These are phyloP conservation scores for Sphaerulina musiva DNA, from an alignment of 2,329 filamentous ascomycete genomes.

Conservation along the genomic window DNA sequence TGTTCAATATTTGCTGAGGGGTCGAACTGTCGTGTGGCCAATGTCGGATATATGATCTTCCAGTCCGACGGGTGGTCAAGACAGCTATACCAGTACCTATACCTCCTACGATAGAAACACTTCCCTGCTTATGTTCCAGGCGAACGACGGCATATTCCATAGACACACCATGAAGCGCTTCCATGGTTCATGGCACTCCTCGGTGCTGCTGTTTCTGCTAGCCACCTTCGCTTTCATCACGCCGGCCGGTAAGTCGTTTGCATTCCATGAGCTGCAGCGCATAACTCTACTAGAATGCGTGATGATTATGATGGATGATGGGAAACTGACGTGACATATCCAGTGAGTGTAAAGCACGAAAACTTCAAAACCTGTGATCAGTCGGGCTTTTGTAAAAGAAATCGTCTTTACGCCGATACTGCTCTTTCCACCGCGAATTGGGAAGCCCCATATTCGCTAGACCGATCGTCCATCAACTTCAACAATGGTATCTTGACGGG, in stretches of 20 bases:
- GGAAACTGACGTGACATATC: background rate
- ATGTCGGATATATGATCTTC: too few species aligned
- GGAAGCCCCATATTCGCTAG: slow-evolving; percentile 73
- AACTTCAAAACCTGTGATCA: slow-evolving; percentile 97
- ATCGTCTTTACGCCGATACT: slow-evolving; percentile 79
- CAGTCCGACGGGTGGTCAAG: too few species aligned
- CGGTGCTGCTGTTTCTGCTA: slow-evolving; percentile 52
- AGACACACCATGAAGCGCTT: slow-evolving; percentile 18
- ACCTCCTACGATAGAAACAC: background rate
- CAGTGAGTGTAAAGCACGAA: slow-evolving; percentile 84
- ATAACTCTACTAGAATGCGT: background rate
- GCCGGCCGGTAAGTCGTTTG: slow-evolving; percentile 54
- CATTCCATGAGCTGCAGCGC: background rate
- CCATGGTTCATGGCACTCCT: slow-evolving; percentile 53
- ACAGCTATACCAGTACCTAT: too few species aligned
- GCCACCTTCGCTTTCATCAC: slow-evolving; percentile 56
- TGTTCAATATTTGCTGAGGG: too few species aligned
- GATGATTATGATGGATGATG: too few species aligned
- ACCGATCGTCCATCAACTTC: slow-evolving; percentile 65
- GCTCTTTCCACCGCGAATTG: slow-evolving; percentile 62
- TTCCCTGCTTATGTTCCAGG: slow-evolving; percentile 5
- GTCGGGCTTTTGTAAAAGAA: slow-evolving; percentile 94
- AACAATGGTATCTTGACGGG: slow-evolving; percentile 74
- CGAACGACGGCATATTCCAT: slow-evolving; percentile 3
- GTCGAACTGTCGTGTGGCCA: too few species aligned